Conservation (phyloP, 2,329 filamentous ascomycete genomes). For the Diaporthe citrichinensis region DNA sequence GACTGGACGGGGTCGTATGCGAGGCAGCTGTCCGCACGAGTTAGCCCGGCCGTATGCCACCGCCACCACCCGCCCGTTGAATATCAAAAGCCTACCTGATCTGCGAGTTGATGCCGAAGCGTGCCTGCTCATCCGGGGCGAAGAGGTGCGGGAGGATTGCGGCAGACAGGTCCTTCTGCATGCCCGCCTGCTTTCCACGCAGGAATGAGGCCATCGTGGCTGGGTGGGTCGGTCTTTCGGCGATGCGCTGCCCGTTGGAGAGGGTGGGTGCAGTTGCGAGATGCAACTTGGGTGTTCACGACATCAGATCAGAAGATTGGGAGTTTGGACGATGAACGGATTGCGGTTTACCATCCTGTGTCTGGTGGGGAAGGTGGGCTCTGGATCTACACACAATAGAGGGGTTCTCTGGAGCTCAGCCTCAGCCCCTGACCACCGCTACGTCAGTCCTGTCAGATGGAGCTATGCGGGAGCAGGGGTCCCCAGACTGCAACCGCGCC, state of each 20-base stretch:
- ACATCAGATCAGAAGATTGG: not conserved
- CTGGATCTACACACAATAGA: not conserved
- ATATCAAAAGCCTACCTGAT: constrained; percentile 64
- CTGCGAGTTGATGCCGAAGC: constrained; percentile 86
- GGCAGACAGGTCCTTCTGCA: constrained; percentile 90
- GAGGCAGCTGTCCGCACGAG: constrained; percentile 72
- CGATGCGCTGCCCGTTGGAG: not conserved
- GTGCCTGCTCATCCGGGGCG: constrained; percentile 84
- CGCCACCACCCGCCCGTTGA: not conserved
- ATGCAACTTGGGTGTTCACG: constrained; percentile 1
- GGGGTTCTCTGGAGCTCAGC: constrained; percentile 23
- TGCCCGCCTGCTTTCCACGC: constrained; percentile 91
- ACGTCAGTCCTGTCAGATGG: constrained; percentile 30
- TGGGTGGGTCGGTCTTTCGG: not conserved
- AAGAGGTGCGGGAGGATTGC: constrained; percentile 85
- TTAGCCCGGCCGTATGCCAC: constrained; percentile 1
- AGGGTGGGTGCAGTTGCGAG: not conserved
- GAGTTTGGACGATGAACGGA: not conserved
- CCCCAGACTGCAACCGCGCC: not conserved
- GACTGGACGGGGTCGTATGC: constrained; percentile 96
- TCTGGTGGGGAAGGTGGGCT: constrained; percentile 16
- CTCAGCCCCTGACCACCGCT: constrained; percentile 15
- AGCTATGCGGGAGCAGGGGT: constrained; percentile 14
- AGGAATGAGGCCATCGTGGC: constrained; percentile 86
- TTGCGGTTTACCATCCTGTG: not conserved